Evolutionary conservation across 129 eudicot genomes (phyloP).

Genomic region (Gnaphalium uliginosum): DNA sequence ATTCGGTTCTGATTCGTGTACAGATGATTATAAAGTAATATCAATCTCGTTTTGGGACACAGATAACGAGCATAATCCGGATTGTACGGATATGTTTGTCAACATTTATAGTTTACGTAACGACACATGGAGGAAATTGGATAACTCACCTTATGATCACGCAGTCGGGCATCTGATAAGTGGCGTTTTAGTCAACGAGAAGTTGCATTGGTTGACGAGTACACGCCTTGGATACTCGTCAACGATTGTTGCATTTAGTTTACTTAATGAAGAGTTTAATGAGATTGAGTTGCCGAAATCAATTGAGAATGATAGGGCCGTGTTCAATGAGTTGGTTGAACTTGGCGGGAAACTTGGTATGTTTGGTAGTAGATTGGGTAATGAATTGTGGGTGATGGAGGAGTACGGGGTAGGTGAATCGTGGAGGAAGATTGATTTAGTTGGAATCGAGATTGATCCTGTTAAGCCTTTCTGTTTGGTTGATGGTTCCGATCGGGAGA

Average conservation of each 20-base stretch:
- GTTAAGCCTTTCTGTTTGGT: slow-evolving; percentile 33
- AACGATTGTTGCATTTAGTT: slow-evolving; percentile 47
- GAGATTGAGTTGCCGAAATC: slow-evolving; percentile 44
- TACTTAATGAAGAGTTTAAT: slow-evolving; percentile 38
- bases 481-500: slow-evolving; percentile 27
- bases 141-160: slow-evolving; percentile 45
- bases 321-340: slow-evolving; percentile 32
- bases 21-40: slow-evolving; percentile 50
- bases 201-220: slow-evolving; percentile 46
- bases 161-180: slow-evolving; percentile 24
- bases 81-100: slow-evolving; percentile 37
- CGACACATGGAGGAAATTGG: slow-evolving; percentile 48
- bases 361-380: not conserved
- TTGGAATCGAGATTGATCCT: slow-evolving; percentile 16
- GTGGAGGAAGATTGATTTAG: slow-evolving; percentile 44
- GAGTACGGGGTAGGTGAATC: slow-evolving; percentile 46
- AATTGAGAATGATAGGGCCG: slow-evolving; percentile 24
- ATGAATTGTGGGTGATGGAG: slow-evolving; percentile 64
- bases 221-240: slow-evolving; percentile 1
- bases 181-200: slow-evolving; percentile 45
- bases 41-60: slow-evolving; percentile 40
- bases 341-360: slow-evolving; percentile 52
- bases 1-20: slow-evolving; percentile 49
- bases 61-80: slow-evolving; percentile 39
- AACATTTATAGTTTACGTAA: slow-evolving; percentile 39